Evolutionary conservation across 306 rosid species (phyloP), one percentile per base, ranked within the genome.

Genomic region (Corylus heterophylla): DNA sequence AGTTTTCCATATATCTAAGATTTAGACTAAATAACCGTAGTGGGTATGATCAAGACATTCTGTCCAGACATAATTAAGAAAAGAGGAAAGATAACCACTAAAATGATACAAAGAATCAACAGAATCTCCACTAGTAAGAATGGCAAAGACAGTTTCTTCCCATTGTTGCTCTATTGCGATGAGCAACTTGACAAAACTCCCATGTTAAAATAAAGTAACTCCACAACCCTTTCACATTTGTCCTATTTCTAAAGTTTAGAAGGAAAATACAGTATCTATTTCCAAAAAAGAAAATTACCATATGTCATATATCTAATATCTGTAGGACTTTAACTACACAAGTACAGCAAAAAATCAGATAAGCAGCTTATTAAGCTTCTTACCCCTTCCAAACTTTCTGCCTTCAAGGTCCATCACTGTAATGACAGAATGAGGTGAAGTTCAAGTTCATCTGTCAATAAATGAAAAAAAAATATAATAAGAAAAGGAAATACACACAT

Each of bases 371-470:
- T 50, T 42, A 63, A 73, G 77, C 68, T 31, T 77, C 84, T 80
- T 67, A 84, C 85, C 85, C 63, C 74, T 73, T 71, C 85, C 87
- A 39, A 84, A 80, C 35, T 73, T 73, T 56, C 50, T 77, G 55
- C 50, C 71, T 45, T 69, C 87, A 77, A 20, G 44, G 69, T 77
- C 85, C 87, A 74, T 80, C 50, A 74, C 76, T 39, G 66, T 61
- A 47, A 59, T 29, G 71, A 27, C 49, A 44, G 45, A 12, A 55
- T 9, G 42, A 68, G 14, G 49, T 7, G 20, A 61, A 49, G 20
- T 58, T 48, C 52, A 74, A 75, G 63, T 79, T 78, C 68, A 27
- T 58, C 73, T 51, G 68, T 18, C 76, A 78, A 3, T 49, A 61
- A 58, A 9, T 56, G 31, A 35, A 35, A 69, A 5, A 49, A 49